These are phyloP conservation scores for Boletus insuetus DNA, from an alignment of 768 basidiomycete species.

Conservation along the genomic window DNA sequence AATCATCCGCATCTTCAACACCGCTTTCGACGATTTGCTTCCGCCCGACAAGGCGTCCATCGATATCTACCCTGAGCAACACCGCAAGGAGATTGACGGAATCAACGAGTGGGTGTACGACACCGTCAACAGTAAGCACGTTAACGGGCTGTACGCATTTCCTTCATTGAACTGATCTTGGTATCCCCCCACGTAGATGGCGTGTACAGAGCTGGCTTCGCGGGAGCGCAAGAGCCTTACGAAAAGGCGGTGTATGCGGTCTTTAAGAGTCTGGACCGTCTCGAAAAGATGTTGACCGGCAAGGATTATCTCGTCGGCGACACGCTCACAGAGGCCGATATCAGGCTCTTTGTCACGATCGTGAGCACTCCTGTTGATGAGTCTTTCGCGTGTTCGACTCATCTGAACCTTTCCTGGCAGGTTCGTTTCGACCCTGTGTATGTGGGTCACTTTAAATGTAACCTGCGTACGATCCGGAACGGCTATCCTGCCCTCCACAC, in stretches of 20 bases:
- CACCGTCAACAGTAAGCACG: slow-evolving; percentile 69
- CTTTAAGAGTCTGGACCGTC: slow-evolving; percentile 75
- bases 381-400: neutral
- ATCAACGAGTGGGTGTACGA: slow-evolving; percentile 87
- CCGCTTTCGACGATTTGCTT: slow-evolving; percentile 72
- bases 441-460: slow-evolving; percentile 92
- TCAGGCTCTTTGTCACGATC: slow-evolving; percentile 91
- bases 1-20: slow-evolving; percentile 93
- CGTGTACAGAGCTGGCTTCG: slow-evolving; percentile 90
- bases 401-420: slow-evolving; percentile 32
- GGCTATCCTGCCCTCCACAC: slow-evolving; percentile 83
- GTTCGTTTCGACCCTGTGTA: slow-evolving; percentile 91
- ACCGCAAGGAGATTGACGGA: slow-evolving; percentile 74
- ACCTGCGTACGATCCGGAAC: slow-evolving; percentile 78
- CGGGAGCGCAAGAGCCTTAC: slow-evolving; percentile 78
- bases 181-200: slow-evolving; percentile 49
- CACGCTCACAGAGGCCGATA: slow-evolving; percentile 78
- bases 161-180: neutral
- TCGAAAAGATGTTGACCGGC: slow-evolving; percentile 73
- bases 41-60: slow-evolving; percentile 60
- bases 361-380: slow-evolving; percentile 40
- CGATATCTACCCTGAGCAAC: slow-evolving; percentile 76
- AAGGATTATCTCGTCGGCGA: slow-evolving; percentile 86
- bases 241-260: slow-evolving; percentile 69
- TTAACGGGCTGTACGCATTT: slow-evolving; percentile 11